These are phyloP conservation scores for Cyamopsis tetragonoloba DNA, from an alignment of 306 rosid genomes.

Conservation along the genomic window DNA sequence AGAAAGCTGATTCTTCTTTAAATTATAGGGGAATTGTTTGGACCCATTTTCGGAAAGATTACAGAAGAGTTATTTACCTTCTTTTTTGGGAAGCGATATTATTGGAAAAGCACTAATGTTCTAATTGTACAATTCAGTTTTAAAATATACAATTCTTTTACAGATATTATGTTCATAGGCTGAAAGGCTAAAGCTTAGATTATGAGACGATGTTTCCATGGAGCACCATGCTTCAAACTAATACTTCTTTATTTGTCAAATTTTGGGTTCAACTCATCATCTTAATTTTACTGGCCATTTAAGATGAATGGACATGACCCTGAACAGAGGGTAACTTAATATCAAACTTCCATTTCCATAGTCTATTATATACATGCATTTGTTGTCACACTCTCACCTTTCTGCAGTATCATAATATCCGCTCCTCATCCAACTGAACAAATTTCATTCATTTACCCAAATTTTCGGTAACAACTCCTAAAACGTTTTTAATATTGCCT, in stretches of 20 bases:
- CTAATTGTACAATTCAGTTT: neutral
- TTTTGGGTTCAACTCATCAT: conserved; percentile 1
- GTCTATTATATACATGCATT: neutral
- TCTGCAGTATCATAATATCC: neutral
- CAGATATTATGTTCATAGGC: neutral
- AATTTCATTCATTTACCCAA: neutral
- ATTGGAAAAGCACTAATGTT: conserved; percentile 1
- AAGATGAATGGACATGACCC: neutral
- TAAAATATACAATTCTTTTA: neutral
- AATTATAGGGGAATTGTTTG: neutral
- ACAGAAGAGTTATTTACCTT: neutral
- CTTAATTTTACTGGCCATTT: neutral
- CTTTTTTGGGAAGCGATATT: too few relatives aligned
- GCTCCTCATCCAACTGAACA: neutral
- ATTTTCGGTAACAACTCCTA: neutral
- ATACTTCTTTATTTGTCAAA: neutral
- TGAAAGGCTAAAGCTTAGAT: neutral
- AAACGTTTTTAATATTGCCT: neutral
- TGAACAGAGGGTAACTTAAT: neutral
- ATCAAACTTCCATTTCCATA: neutral
- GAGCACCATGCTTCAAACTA: neutral
- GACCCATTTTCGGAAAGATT: neutral
- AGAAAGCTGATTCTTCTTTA: conserved; percentile 6
- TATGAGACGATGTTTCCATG: neutral
- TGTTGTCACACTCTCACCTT: neutral